These are phyloP conservation scores for Yamadazyma tumulicola DNA, from an alignment of 805 yeast genomes.

Conservation along the genomic window DNA sequence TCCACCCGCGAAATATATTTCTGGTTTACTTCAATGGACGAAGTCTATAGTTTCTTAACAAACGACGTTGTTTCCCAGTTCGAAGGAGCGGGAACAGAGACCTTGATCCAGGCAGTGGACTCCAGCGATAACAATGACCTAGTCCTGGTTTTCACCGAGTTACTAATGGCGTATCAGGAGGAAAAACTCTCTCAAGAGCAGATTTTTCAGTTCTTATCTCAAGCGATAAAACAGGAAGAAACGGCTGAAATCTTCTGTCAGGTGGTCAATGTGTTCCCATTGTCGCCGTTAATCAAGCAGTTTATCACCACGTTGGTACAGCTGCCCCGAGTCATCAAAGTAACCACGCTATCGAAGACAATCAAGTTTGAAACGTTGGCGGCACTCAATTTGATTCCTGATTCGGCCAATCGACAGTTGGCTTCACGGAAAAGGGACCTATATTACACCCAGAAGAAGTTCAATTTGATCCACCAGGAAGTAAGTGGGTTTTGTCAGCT, in stretches of 20 bases:
- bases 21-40: too few relatives aligned
- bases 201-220: conserved; percentile 17
- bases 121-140: conserved; percentile 12
- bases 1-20: too few relatives aligned
- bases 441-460: conserved; percentile 51
- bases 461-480: conserved; percentile 68
- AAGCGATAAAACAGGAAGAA: conserved; percentile 28
- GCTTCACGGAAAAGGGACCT: conserved; percentile 38
- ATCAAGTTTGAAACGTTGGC: conserved; percentile 27
- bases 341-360: conserved; percentile 28
- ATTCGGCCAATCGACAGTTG: conserved; percentile 33
- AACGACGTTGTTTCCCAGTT: conserved; percentile 31
- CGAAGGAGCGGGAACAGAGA: conserved; percentile 27
- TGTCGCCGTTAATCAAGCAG: conserved; percentile 16
- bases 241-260: conserved; percentile 35
- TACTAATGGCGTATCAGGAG: conserved; percentile 10
- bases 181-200: conserved; percentile 2
- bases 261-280: conserved; percentile 37
- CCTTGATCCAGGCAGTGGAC: conserved; percentile 28
- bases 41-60: conserved; percentile 15
- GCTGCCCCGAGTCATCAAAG: conserved; percentile 23
- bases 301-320: conserved; percentile 22
- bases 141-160: conserved; percentile 11
- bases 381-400: conserved; percentile 29
- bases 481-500: conserved; percentile 74